Base-by-base conservation (phyloP, 148 eudicot species). In the Vaccinium corymbosum region DNA sequence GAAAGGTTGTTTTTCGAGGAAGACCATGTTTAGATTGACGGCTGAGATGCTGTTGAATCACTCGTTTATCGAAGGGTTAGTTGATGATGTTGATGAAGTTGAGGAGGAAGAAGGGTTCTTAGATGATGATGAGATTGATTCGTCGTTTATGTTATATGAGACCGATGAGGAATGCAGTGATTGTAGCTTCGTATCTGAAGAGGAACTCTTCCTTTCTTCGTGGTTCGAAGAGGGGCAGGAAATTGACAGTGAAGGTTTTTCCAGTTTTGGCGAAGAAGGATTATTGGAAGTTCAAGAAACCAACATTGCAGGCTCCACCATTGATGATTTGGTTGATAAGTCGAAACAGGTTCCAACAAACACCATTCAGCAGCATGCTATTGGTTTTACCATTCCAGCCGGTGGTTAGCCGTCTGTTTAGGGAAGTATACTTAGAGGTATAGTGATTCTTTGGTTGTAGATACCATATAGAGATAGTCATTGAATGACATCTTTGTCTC, bases 31-130 rank as follows among this genome's bases (percentile, higher is more conserved):
- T 80, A 76, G 92, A 52, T 83, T 78, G 87, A 89, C 91, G 5
- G 88, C 90, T 68, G 87, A 90, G 70, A 90, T 87, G 92, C 81
- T 90, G 3, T 84, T 90, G 83, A 55, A 76, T 81, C 92, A 90
- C 50, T 89, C 88, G 0, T 90, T 90, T 79, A 20, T 90, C 14
- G 86, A 86, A 76, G 90, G 88, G 25, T 38, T 88, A 50, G 82
- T 61, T 48, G 84, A 84, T 2, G 86, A 88, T 29, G 85, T 55
- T 38, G 87, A 55, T 56, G 88, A 84, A 46, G 2, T 75, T 10
- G 88, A 81, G 32, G 90, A 72, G 42, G 79, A 49, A 48, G 87
- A 48, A 20, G 79, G 25, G 56, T 20, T n/a, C 1, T 76, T 49
- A 49, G 79, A 53, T 52, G 80, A 27, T 22, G 78, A 76, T 35